Conservation (phyloP, 2,329 filamentous ascomycete species). For the Cercospora brassicicola region DNA sequence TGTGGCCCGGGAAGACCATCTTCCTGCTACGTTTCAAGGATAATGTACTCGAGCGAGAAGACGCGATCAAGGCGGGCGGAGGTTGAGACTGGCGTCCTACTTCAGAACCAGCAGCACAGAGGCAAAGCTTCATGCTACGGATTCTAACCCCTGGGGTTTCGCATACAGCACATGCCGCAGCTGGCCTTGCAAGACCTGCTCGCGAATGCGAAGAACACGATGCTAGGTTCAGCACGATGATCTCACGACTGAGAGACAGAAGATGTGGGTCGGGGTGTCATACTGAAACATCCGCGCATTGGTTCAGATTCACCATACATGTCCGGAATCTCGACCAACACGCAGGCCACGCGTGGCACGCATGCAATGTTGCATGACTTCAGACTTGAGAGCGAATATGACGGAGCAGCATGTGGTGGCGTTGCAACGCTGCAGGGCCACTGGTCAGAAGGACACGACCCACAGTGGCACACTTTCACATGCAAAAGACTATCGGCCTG, state of each 20-base stretch:
- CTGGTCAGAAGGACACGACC: background rate
- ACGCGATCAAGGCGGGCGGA: conserved; percentile 43
- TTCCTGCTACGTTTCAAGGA: conserved; percentile 90
- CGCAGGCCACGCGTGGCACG: background rate
- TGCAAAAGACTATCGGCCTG: conserved; percentile 6
- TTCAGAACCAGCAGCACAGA: background rate
- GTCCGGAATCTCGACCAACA: background rate
- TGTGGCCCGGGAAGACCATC: conserved; percentile 96
- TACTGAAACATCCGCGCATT: background rate
- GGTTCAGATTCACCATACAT: background rate
- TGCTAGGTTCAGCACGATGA: background rate
- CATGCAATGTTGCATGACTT: background rate
- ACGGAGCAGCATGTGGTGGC: background rate
- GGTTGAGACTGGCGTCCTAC: conserved; percentile 20
- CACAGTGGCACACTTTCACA: conserved; percentile 6
- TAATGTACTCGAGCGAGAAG: conserved; percentile 90
- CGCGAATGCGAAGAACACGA: background rate
- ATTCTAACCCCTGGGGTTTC: background rate
- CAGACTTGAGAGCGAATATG: background rate
- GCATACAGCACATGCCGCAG: background rate
- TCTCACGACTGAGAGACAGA: background rate
- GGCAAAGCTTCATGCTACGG: background rate
- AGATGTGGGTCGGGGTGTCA: background rate
- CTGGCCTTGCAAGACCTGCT: background rate
- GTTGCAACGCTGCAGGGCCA: background rate